Conservation (phyloP, 2,329 filamentous ascomycete species). For the Clonostachys chloroleuca region DNA sequence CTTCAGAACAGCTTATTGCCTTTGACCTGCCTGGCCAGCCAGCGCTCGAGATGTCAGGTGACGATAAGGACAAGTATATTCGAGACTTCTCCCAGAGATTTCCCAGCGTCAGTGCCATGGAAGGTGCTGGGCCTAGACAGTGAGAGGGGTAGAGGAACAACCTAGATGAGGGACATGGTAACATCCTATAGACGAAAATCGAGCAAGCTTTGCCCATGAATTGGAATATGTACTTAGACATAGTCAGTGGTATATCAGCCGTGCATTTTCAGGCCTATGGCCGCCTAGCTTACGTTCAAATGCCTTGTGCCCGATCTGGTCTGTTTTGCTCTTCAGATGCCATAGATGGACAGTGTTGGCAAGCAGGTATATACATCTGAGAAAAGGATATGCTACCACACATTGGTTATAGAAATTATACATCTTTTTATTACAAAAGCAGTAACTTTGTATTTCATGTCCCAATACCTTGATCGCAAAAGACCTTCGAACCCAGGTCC, state of each 20-base stretch:
- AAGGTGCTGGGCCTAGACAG: conserved; percentile 50
- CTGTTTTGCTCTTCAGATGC: no score
- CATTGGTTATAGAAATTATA: no score
- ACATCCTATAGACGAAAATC: background rate
- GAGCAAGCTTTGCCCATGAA: background rate
- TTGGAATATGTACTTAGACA: background rate
- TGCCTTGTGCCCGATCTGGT: no score
- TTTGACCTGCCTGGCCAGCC: conserved; percentile 42
- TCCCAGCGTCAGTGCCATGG: conserved; percentile 78
- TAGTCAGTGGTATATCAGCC: no score
- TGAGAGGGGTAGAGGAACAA: background rate
- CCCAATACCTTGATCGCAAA: no score
- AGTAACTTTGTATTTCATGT: no score
- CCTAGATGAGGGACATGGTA: background rate
- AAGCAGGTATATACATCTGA: no score
- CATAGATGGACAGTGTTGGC: no score
- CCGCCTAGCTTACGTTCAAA: background rate
- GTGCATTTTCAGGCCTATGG: background rate
- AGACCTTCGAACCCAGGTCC: no score
- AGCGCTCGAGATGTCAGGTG: conserved; percentile 47
- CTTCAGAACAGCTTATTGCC: conserved; percentile 34
- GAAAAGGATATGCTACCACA: no score
- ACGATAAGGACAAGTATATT: conserved; percentile 62
- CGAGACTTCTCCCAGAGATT: conserved; percentile 77
- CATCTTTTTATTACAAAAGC: no score